Evolutionary conservation across 2,329 filamentous ascomycete genomes (phyloP).

Genomic region (Magnaporthiopsis incrustans): DNA sequence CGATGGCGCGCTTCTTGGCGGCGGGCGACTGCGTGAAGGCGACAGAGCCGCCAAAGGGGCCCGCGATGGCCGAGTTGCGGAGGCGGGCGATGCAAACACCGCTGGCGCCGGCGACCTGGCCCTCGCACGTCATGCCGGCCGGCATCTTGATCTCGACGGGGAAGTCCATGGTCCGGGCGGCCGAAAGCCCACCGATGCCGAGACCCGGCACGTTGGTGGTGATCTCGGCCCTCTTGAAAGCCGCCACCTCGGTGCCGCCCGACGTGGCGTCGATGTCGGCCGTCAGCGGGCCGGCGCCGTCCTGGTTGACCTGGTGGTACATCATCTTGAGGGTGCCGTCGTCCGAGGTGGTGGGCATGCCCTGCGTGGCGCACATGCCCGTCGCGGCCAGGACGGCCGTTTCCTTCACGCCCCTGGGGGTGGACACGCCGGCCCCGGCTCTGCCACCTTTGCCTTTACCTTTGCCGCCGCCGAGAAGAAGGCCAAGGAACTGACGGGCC

Average conservation of each 20-base stretch:
- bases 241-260: slow-evolving; percentile 49
- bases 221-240: slow-evolving; percentile 53
- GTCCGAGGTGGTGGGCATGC: slow-evolving; percentile 53
- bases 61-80: slow-evolving; percentile 52
- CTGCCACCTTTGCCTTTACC: slow-evolving; percentile 18
- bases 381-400: slow-evolving; percentile 43
- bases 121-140: slow-evolving; percentile 58
- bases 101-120: slow-evolving; percentile 45
- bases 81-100: slow-evolving; percentile 60
- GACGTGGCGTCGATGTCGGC: slow-evolving; percentile 55
- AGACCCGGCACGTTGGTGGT: slow-evolving; percentile 54
- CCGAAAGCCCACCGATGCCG: slow-evolving; percentile 46
- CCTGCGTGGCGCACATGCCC: slow-evolving; percentile 42
- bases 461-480: slow-evolving; percentile 5
- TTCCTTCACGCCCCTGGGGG: slow-evolving; percentile 34
- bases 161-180: slow-evolving; percentile 55
- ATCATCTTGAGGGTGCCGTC: slow-evolving; percentile 55
- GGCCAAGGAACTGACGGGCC: slow-evolving; percentile 12
- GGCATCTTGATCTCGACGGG: slow-evolving; percentile 59
- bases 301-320: slow-evolving; percentile 65
- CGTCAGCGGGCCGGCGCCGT: slow-evolving; percentile 56
- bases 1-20: slow-evolving; percentile 54
- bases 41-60: slow-evolving; percentile 59
- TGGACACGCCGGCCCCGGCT: slow-evolving; percentile 27
- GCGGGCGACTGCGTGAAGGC: slow-evolving; percentile 54